Conservation (phyloP, 2,329 filamentous ascomycete species). For the Aspergillus thermomutatus region DNA sequence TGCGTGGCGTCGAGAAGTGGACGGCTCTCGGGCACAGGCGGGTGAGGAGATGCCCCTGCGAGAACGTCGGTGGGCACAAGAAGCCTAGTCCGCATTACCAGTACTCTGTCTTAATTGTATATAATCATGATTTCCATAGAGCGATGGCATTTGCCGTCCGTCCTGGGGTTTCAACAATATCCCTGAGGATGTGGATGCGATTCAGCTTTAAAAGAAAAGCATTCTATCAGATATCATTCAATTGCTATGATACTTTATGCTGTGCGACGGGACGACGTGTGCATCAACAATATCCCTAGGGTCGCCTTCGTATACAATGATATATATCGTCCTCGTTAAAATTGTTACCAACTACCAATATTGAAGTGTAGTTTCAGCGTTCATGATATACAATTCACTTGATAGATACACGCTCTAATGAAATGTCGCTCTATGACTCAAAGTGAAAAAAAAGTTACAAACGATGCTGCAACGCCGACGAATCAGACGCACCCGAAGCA, state of each 20-base stretch:
- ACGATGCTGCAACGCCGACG: slow-evolving; percentile 14
- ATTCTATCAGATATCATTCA: no score
- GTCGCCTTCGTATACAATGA: no score
- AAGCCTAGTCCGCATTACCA: slow-evolving; percentile 26
- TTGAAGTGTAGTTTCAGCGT: no score
- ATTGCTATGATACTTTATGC: no score
- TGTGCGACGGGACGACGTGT: no score
- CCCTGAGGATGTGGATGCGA: background rate
- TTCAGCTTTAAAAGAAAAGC: no score
- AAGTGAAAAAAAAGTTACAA: slow-evolving; percentile 6
- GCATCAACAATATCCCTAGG: no score
- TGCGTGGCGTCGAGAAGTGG: slow-evolving; percentile 76
- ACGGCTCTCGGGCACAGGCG: slow-evolving; percentile 56
- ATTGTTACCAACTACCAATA: no score
- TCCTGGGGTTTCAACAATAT: slow-evolving; percentile 5
- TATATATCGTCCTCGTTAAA: no score
- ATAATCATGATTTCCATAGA: background rate
- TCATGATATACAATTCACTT: no score
- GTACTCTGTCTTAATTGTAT: background rate
- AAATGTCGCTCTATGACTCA: background rate
- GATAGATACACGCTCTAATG: background rate
- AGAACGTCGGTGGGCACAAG: slow-evolving; percentile 75
- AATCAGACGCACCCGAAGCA: background rate
- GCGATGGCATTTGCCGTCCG: background rate
- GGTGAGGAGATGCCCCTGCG: slow-evolving; percentile 65